Percentiles rank a stretch among this genome's conserved stretches.
phyloP scores from a whole-genome alignment of 164 flowering plant genomes.

The Santalum album region DNA sequence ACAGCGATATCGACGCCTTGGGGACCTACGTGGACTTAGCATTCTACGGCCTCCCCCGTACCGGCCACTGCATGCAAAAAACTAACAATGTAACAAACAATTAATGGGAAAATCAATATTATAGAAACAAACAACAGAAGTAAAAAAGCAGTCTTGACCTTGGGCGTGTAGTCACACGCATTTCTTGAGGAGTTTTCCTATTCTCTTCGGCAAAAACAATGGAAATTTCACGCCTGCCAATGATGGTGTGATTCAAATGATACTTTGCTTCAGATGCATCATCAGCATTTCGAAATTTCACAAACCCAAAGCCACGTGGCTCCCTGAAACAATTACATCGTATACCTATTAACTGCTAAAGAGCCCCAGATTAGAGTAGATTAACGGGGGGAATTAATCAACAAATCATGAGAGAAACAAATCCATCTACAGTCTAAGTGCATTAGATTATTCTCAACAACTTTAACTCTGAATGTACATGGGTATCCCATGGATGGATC shows the following conservation, averaged over 20 bases:
- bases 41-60: not conserved
- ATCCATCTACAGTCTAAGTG: no score
- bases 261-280: slow-evolving; percentile 2
- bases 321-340: not conserved
- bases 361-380: no score
- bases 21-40: not conserved
- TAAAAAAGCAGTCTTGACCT: not conserved
- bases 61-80: not conserved
- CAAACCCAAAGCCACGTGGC: slow-evolving; percentile 4
- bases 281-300: slow-evolving; percentile 1
- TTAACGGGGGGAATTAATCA: no score
- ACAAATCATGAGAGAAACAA: no score
- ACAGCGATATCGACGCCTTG: not conserved
- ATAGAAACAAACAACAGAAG: not conserved
- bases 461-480: no score
- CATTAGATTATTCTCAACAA: no score
- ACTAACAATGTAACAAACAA: not conserved
- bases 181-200: slow-evolving; percentile 3
- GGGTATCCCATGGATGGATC: no score
- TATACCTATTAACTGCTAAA: no score
- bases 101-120: no score
- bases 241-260: not conserved
- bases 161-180: not conserved
- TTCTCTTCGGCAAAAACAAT: slow-evolving; percentile 5
- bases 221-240: not conserved